A percentile compares a stretch with the other conserved stretches of the same genome.
phyloP scores from a whole-genome alignment of 2,329 filamentous ascomycete species.

The Uncinocarpus reesii region DNA sequence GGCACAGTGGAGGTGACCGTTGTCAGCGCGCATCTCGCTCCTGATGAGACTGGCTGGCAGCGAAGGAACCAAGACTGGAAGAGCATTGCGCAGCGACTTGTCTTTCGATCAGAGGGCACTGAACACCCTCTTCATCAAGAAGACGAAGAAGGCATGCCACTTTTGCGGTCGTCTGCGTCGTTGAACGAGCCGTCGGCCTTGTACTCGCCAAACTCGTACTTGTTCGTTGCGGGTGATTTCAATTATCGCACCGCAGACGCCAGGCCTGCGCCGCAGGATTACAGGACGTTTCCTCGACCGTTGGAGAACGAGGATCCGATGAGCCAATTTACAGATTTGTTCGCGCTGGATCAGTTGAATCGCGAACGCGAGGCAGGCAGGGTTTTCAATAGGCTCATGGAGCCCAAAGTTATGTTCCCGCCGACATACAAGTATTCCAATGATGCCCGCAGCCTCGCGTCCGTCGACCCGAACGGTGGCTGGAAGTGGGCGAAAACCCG shows the following conservation, averaged over 20 bases:
- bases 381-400: slow-evolving; percentile 67
- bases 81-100: slow-evolving; percentile 65
- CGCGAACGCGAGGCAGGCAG: slow-evolving; percentile 58
- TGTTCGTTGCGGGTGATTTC: slow-evolving; percentile 83
- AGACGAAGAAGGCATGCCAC: slow-evolving; percentile 27
- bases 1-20: slow-evolving; percentile 59
- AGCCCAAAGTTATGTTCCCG: slow-evolving; percentile 66
- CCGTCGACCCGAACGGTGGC: slow-evolving; percentile 30
- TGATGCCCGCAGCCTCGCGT: slow-evolving; percentile 33
- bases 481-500: slow-evolving; percentile 73
- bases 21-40: slow-evolving; percentile 76
- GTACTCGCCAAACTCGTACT: slow-evolving; percentile 62
- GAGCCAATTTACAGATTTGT: slow-evolving; percentile 55
- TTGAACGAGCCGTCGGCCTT: slow-evolving; percentile 39
- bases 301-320: slow-evolving; percentile 41
- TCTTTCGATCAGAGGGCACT: slow-evolving; percentile 48
- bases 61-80: slow-evolving; percentile 82
- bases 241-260: slow-evolving; percentile 80
- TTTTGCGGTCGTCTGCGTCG: slow-evolving; percentile 23
- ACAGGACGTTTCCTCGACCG: slow-evolving; percentile 52
- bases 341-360: slow-evolving; percentile 68
- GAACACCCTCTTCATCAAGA: slow-evolving; percentile 15
- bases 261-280: slow-evolving; percentile 50
- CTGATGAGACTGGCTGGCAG: slow-evolving; percentile 69
- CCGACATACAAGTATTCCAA: slow-evolving; percentile 85